Percentiles rank a stretch among this genome's conserved stretches.
Evolutionary conservation across 208 protist species (phyloP).

Genomic region (Crithidia bombi): DNA sequence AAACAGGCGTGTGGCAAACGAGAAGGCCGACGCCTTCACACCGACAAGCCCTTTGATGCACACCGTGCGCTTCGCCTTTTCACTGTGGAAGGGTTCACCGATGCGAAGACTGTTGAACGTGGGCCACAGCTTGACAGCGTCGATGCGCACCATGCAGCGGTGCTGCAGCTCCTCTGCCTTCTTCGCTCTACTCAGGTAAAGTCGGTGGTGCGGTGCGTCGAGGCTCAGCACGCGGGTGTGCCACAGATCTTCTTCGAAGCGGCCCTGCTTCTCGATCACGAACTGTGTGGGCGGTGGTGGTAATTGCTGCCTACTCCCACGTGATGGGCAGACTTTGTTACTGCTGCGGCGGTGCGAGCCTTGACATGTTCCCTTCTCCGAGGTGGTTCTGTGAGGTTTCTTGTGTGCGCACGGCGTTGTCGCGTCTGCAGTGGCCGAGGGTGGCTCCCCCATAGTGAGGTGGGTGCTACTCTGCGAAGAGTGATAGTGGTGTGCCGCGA

Average conservation of each 20-base stretch:
- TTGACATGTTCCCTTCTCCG: not conserved
- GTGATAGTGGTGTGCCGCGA: too few species aligned
- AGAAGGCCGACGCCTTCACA: not conserved
- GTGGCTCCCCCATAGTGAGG: too few species aligned
- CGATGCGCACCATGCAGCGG: conserved; percentile 28
- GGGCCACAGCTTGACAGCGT: conserved; percentile 24
- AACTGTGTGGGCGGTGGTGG: conserved; percentile 15
- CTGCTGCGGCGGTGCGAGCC: conserved; percentile 6
- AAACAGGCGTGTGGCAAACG: not conserved
- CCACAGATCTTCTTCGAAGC: conserved; percentile 16
- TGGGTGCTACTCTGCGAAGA: too few species aligned
- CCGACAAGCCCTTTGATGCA: conserved; percentile 25
- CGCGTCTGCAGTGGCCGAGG: not conserved
- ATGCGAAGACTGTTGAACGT: not conserved
- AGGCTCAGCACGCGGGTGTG: conserved; percentile 26
- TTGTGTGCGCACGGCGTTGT: not conserved
- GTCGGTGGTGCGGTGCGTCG: not conserved
- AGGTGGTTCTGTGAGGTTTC: not conserved
- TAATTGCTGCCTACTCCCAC: not conserved
- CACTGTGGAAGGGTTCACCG: conserved; percentile 3
- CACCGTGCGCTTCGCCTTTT: conserved; percentile 18
- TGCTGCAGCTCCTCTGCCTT: conserved; percentile 10
- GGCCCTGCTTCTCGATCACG: conserved; percentile 30
- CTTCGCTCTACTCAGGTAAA: conserved; percentile 24
- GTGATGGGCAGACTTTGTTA: not conserved